Evolutionary conservation across 2,329 filamentous ascomycete species (phyloP).

Genomic region (Stemphylium beticola): DNA sequence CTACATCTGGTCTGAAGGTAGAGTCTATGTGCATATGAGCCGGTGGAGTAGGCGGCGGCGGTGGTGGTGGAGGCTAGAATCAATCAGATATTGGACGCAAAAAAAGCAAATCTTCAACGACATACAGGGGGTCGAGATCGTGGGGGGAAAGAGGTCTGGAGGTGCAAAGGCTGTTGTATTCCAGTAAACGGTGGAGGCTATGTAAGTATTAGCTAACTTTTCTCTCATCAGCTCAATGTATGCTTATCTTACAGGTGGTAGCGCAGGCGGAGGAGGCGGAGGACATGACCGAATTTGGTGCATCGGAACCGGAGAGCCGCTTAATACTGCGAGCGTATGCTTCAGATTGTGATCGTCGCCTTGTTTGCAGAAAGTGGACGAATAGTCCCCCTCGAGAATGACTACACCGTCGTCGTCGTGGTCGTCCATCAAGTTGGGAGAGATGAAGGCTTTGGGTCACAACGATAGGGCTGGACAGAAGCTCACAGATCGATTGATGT

Average conservation of each 20-base stretch:
- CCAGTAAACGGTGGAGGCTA: background rate
- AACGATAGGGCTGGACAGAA: no score
- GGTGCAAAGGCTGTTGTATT: background rate
- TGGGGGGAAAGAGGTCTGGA: background rate
- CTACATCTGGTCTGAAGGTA: constrained; percentile 5
- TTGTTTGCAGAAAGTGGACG: no score
- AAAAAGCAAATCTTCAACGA: background rate
- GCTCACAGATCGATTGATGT: no score
- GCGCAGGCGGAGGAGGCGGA: background rate
- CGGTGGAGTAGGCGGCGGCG: constrained; percentile 4
- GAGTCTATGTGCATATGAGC: background rate
- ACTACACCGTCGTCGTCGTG: no score
- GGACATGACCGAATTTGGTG: background rate
- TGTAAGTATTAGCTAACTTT: background rate
- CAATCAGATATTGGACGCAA: background rate
- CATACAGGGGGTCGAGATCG: constrained; percentile 1
- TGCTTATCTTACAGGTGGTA: background rate
- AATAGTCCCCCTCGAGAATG: no score
- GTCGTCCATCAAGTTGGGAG: no score
- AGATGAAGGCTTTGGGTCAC: no score
- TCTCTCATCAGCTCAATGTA: background rate
- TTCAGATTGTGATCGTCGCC: background rate
- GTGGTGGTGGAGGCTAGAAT: constrained; percentile 18
- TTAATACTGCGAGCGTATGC: background rate
- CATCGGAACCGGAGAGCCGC: background rate